Evolutionary conservation across 768 basidiomycete genomes (phyloP).

Genomic region (Trichaptum fuscoviolaceum): DNA sequence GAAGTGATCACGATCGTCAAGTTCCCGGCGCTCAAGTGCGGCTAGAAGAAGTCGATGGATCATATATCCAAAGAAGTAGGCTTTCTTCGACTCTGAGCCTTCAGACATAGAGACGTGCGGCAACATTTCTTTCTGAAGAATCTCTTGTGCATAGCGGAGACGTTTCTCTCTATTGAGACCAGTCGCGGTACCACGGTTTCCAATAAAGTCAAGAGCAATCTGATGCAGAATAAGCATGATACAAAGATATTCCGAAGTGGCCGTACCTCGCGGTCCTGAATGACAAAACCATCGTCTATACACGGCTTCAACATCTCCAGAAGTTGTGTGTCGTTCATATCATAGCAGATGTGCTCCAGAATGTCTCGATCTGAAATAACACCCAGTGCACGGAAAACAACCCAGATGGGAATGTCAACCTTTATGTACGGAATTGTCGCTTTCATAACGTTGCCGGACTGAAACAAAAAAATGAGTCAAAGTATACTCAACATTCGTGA

Average conservation of each 20-base stretch:
- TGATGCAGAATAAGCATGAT: constrained; percentile 19
- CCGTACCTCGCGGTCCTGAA: constrained; percentile 89
- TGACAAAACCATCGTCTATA: constrained; percentile 97
- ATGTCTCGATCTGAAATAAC: constrained; percentile 98
- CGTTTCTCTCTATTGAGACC: constrained; percentile 89
- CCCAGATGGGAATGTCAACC: constrained; percentile 97
- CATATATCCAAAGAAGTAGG: constrained; percentile 99
- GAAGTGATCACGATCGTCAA: constrained; percentile 99
- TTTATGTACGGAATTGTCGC: constrained; percentile 98
- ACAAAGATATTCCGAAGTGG: constrained; percentile 1
- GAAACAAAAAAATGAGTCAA: constrained; percentile 13
- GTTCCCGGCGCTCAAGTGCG: constrained; percentile 87
- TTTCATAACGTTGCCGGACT: constrained; percentile 92
- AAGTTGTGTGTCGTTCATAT: constrained; percentile 93
- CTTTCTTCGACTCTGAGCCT: constrained; percentile 96
- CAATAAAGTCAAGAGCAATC: constrained; percentile 93
- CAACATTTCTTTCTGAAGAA: constrained; percentile 97
- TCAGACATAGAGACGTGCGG: constrained; percentile 96
- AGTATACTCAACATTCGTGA: constrained; percentile 6
- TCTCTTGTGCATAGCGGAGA: constrained; percentile 95
- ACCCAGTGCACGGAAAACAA: constrained; percentile 96
- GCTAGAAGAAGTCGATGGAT: constrained; percentile 93
- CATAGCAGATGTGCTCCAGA: constrained; percentile 97
- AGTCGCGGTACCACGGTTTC: constrained; percentile 93
- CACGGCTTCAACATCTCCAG: constrained; percentile 98